Conservation (phyloP, 257 asterid genomes). For the Lithospermum erythrorhizon region DNA sequence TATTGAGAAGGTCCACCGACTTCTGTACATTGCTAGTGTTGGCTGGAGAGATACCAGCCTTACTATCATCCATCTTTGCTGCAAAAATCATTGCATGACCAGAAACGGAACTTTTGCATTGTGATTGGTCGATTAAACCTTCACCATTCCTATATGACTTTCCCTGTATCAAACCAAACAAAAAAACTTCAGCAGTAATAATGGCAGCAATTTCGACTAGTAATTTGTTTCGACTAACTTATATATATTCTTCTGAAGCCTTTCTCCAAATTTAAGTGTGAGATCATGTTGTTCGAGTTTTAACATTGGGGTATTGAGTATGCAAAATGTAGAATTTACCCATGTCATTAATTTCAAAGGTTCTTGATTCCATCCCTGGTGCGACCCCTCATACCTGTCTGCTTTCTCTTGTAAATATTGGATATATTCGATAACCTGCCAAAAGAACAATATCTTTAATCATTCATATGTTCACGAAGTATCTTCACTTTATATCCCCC, state of each 20-base stretch:
- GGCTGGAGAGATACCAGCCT: slow-evolving; percentile 27
- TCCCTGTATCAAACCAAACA: slow-evolving; percentile 31
- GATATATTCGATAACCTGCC: slow-evolving; percentile 85
- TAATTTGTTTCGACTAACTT: too few relatives aligned
- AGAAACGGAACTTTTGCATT: slow-evolving; percentile 30
- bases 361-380: slow-evolving; percentile 62
- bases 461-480: slow-evolving; percentile 7
- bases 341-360: slow-evolving; percentile 49
- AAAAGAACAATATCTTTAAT: slow-evolving; percentile 5
- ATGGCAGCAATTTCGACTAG: too few relatives aligned
- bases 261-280: neutral
- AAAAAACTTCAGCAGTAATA: neutral
- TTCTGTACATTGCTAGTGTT: slow-evolving; percentile 47
- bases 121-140: slow-evolving; percentile 46
- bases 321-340: slow-evolving; percentile 29
- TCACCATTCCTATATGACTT: slow-evolving; percentile 34
- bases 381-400: slow-evolving; percentile 51
- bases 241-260: too few relatives aligned
- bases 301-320: neutral
- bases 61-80: slow-evolving; percentile 44
- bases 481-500: neutral
- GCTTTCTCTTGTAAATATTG: slow-evolving; percentile 89
- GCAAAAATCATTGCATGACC: slow-evolving; percentile 40
- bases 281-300: neutral
- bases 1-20: slow-evolving; percentile 42